These are phyloP conservation scores for Paracorniculantispora psalliotae DNA, from an alignment of 2,329 filamentous ascomycete genomes.

Conservation along the genomic window DNA sequence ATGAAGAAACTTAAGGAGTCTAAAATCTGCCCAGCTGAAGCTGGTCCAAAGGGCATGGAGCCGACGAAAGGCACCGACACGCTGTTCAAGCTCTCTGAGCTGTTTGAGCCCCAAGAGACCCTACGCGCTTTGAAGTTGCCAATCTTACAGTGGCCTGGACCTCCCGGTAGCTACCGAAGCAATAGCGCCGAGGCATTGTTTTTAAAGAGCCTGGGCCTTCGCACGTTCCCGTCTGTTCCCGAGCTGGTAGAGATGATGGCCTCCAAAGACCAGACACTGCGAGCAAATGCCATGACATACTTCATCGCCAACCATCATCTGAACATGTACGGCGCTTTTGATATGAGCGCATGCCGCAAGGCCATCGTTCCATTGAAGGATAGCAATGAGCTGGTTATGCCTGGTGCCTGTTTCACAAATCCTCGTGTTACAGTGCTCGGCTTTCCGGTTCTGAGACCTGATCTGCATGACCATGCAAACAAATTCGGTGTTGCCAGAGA, in stretches of 20 bases:
- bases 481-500: slow-evolving; percentile 85
- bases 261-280: slow-evolving; percentile 51
- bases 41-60: slow-evolving; percentile 51
- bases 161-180: slow-evolving; percentile 56
- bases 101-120: slow-evolving; percentile 73
- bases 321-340: slow-evolving; percentile 67
- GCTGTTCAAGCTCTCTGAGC: slow-evolving; percentile 68
- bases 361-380: slow-evolving; percentile 71
- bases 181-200: slow-evolving; percentile 70
- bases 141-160: slow-evolving; percentile 75
- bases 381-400: slow-evolving; percentile 62
- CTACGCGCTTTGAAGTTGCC: slow-evolving; percentile 68
- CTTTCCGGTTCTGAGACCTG: slow-evolving; percentile 69
- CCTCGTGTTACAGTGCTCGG: slow-evolving; percentile 70
- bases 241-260: slow-evolving; percentile 78
- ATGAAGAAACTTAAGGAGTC: slow-evolving; percentile 72
- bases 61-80: slow-evolving; percentile 44
- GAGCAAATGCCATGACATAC: slow-evolving; percentile 70
- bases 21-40: slow-evolving; percentile 76
- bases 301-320: slow-evolving; percentile 75
- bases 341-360: slow-evolving; percentile 49
- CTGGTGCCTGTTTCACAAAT: slow-evolving; percentile 78
- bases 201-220: slow-evolving; percentile 66
- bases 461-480: slow-evolving; percentile 72
- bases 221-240: slow-evolving; percentile 61